Evolutionary conservation across 208 protist genomes (phyloP).

Genomic region (Leishmania guyanensis): DNA sequence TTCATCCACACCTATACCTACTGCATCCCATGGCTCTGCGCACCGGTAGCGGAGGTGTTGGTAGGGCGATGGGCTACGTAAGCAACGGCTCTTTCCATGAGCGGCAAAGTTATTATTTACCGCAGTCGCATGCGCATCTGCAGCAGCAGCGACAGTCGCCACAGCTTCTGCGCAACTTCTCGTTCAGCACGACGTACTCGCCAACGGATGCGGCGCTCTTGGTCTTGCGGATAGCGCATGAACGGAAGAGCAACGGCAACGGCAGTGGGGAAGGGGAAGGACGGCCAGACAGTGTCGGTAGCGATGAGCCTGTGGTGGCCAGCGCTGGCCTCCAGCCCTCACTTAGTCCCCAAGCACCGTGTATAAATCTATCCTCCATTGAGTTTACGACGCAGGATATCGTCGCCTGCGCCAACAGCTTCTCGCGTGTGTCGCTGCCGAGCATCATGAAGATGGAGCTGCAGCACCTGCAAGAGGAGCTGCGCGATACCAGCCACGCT

Average conservation of each 20-base stretch:
- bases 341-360: neutral
- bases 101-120: neutral
- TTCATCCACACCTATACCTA: neutral
- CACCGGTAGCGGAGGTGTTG: neutral
- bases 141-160: conserved; percentile 3
- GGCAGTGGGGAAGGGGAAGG: neutral
- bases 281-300: neutral
- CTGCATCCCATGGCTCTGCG: neutral
- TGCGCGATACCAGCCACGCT: conserved; percentile 15
- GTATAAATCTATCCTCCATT: conserved; percentile 6
- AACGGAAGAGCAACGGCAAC: conserved; percentile 8
- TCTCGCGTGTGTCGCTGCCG: conserved; percentile 32
- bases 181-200: conserved; percentile 13
- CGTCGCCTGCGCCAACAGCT: conserved; percentile 25
- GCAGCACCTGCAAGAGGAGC: conserved; percentile 25
- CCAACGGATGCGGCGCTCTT: conserved; percentile 27
- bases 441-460: conserved; percentile 30
- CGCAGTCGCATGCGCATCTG: neutral
- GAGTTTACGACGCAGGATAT: conserved; percentile 23
- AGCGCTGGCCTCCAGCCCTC: neutral
- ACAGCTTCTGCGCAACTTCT: conserved; percentile 18
- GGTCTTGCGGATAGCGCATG: conserved; percentile 22
- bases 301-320: neutral
- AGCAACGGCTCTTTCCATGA: conserved; percentile 24
- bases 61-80: neutral